Conservation (phyloP, 495 filamentous ascomycete species). For the Daldinia grandis region DNA sequence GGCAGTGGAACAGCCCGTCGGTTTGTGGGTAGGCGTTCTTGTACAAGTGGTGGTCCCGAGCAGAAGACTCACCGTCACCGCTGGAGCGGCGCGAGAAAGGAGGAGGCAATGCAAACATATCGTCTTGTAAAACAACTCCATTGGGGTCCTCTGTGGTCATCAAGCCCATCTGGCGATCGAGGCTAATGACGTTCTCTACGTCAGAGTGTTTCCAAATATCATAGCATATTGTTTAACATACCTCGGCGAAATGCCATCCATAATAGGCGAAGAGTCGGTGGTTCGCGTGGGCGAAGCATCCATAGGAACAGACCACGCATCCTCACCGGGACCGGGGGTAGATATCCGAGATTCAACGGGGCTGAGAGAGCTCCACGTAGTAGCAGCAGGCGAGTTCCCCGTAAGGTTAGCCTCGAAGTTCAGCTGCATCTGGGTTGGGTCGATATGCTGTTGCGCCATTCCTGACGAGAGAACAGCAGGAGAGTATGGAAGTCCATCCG, state of each 20-base stretch:
- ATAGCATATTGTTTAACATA: conserved; percentile 48
- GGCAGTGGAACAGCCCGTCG: conserved; percentile 91
- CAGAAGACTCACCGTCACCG: conserved; percentile 65
- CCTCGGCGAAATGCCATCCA: conserved; percentile 60
- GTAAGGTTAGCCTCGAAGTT: conserved; percentile 54
- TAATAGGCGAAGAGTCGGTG: conserved; percentile 56
- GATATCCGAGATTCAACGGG: conserved; percentile 57
- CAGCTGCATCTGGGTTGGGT: conserved; percentile 54
- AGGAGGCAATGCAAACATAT: conserved; percentile 55
- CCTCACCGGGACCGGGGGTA: conserved; percentile 57
- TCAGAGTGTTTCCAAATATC: conserved; percentile 41
- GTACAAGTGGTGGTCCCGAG: conserved; percentile 81
- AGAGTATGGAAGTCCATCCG: conserved; percentile 55
- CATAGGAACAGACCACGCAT: conserved; percentile 56
- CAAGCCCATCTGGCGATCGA: conserved; percentile 50
- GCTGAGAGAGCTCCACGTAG: conserved; percentile 60
- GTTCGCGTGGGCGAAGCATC: conserved; percentile 55
- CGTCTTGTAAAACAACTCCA: conserved; percentile 51
- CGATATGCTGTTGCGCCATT: conserved; percentile 52
- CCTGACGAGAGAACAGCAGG: conserved; percentile 47
- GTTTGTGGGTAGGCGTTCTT: conserved; percentile 67
- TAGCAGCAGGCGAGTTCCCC: conserved; percentile 52
- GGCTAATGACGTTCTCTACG: conserved; percentile 42
- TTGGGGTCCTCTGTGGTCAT: conserved; percentile 55
- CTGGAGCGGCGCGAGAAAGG: conserved; percentile 57